These are phyloP conservation scores for Phytophthora sojae DNA, from an alignment of 352 stramenopile species.

Conservation along the genomic window DNA sequence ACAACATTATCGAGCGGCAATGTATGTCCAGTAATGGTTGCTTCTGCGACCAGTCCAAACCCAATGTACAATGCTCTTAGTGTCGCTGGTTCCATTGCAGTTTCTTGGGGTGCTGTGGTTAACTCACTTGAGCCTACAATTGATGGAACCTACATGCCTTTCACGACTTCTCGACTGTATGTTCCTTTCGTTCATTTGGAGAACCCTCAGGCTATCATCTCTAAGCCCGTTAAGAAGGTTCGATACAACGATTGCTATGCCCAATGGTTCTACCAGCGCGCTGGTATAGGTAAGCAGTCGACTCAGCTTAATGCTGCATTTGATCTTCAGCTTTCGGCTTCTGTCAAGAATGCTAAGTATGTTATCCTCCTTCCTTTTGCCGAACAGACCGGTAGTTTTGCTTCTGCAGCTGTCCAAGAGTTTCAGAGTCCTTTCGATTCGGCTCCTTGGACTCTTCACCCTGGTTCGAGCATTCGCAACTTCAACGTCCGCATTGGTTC, in stretches of 20 bases:
- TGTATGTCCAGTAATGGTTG: neutral
- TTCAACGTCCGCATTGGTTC: neutral
- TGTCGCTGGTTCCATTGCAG: neutral
- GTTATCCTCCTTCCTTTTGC: neutral
- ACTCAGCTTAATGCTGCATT: constrained; percentile 1
- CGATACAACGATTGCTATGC: constrained; percentile 2
- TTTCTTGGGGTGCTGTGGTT: constrained; percentile 9
- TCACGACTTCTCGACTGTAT: constrained; percentile 10
- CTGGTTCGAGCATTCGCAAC: neutral
- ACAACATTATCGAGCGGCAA: neutral
- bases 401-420: neutral
- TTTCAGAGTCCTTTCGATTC: neutral
- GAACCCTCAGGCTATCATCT: constrained; percentile 10
- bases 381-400: neutral
- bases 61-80: neutral
- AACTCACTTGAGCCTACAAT: constrained; percentile 11
- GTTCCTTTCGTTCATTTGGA: constrained; percentile 10
- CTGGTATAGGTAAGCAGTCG: neutral
- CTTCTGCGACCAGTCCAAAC: neutral
- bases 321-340: constrained; percentile 1
- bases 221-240: constrained; percentile 12
- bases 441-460: neutral
- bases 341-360: neutral
- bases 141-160: constrained; percentile 17
- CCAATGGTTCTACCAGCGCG: neutral